Evolutionary conservation across 257 asterid species (phyloP).

Genomic region (Nicotiana undulata): DNA sequence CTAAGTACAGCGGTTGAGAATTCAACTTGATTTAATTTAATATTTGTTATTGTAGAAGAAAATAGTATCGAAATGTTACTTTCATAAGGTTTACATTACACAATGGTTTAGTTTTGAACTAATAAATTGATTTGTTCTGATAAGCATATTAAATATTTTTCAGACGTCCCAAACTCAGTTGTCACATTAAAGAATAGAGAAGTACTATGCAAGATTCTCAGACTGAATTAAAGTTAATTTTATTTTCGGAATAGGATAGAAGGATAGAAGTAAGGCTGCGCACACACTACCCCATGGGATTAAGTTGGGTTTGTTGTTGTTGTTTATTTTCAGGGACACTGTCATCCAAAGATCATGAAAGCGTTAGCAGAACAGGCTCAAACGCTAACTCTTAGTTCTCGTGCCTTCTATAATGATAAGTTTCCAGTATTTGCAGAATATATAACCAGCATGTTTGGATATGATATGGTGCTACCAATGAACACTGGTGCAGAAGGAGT

Average conservation of each 20-base stretch:
- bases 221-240: constrained; percentile 7
- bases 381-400: constrained; percentile 90
- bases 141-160: not conserved
- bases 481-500: constrained; percentile 99
- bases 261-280: no score
- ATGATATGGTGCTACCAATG: constrained; percentile 94
- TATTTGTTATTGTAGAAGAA: not conserved
- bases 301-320: no score
- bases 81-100: not conserved
- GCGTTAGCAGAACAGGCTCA: constrained; percentile 76
- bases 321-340: constrained; percentile 60
- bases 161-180: not conserved
- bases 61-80: not conserved
- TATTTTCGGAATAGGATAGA: constrained; percentile 17
- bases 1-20: not conserved
- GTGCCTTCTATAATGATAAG: constrained; percentile 82
- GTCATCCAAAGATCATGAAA: constrained; percentile 89
- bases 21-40: not conserved
- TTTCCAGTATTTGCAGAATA: constrained; percentile 78
- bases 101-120: not conserved
- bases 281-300: no score
- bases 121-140: not conserved
- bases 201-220: not conserved
- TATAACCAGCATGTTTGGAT: constrained; percentile 75
- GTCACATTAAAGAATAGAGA: not conserved